Base-by-base conservation (phyloP, 2,329 filamentous ascomycete species). In the Pestalotiopsis sp. region DNA sequence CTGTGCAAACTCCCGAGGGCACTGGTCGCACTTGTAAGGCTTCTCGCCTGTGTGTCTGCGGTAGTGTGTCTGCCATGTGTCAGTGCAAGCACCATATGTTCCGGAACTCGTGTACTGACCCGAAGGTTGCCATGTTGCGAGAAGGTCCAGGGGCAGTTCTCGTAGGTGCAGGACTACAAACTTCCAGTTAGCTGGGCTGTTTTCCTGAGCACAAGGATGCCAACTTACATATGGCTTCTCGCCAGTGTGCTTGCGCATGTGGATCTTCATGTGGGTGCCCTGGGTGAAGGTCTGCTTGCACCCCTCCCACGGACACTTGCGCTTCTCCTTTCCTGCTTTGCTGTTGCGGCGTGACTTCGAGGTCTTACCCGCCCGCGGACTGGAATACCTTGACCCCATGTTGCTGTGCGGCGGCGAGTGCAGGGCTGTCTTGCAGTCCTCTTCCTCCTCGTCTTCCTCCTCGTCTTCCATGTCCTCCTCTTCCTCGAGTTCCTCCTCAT, bases 221-320 rank as follows among this genome's bases (percentile, higher is more conserved):
- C n/a, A 39, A 84, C 93, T 85, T 83, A 97, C 92, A 78, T 95
- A 98, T 69, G 95, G 95, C 78, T 94, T 96, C 66, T 92, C 90
- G 17, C 96, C 96, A 2, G 93, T 97, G 80, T 99, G 96, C 4
- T 92, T 91, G 72, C 95, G 88, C 60, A 89, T 90, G 79, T 99
- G 96, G 63, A 97, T 98, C 70, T 96, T 92, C 12, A 98, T 86
- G 75, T 98, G 95, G 1, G 95, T 97, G 81, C 95, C 97, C 77
- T 98, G 95, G 69, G 89, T 90, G 79, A 98, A 98, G 70, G 87
- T 90, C 83, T 96, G 97, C 73, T 86, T 85, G 79, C 95, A 98
- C 55, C 88, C 88, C 7, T 90, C 87, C 52, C 94, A 86, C 23
- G 86, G 87, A 81, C 96, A 99, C 20, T 87, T 82, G 78, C 90